Percentiles rank a stretch among this genome's conserved stretches.
phyloP scores from a whole-genome alignment of 176 grass and related monocot genomes.

The Eremochloa ophiuroides region DNA sequence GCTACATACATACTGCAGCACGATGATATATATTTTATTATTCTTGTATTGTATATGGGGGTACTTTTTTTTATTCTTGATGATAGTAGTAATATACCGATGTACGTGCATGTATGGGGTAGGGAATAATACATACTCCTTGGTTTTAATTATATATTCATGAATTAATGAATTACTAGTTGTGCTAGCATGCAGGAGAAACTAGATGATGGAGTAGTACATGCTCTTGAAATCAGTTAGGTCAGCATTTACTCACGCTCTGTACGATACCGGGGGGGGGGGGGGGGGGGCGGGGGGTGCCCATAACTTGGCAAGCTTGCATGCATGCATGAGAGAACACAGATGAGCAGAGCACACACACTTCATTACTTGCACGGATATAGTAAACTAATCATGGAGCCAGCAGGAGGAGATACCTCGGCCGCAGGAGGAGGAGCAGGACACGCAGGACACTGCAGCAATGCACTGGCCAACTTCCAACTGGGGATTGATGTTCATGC shows the following conservation, averaged over 20 bases:
- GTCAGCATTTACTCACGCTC: slow-evolving; percentile 38
- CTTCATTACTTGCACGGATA: slow-evolving; percentile 24
- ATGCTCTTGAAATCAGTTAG: slow-evolving; percentile 41
- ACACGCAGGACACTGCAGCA: slow-evolving; percentile 7
- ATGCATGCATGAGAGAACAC: neutral
- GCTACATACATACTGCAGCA: neutral
- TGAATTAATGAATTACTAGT: neutral
- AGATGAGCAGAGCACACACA: neutral
- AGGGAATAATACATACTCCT: neutral
- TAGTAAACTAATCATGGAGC: slow-evolving; percentile 32
- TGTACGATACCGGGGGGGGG: slow-evolving; percentile 45
- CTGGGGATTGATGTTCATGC: neutral
- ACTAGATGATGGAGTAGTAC: slow-evolving; percentile 19
- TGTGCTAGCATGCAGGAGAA: neutral
- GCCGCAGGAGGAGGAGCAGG: neutral
- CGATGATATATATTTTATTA: too few relatives aligned
- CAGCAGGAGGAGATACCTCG: slow-evolving; percentile 16
- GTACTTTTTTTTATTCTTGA: neutral
- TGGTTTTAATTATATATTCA: neutral
- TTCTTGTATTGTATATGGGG: neutral
- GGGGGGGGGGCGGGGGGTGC: neutral
- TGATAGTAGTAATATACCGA: neutral
- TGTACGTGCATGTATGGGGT: neutral
- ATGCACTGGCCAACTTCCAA: neutral
- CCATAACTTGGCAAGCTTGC: neutral